phyloP scores from a whole-genome alignment of 306 rosid genomes.

The Oxytropis ochrocephala region DNA sequence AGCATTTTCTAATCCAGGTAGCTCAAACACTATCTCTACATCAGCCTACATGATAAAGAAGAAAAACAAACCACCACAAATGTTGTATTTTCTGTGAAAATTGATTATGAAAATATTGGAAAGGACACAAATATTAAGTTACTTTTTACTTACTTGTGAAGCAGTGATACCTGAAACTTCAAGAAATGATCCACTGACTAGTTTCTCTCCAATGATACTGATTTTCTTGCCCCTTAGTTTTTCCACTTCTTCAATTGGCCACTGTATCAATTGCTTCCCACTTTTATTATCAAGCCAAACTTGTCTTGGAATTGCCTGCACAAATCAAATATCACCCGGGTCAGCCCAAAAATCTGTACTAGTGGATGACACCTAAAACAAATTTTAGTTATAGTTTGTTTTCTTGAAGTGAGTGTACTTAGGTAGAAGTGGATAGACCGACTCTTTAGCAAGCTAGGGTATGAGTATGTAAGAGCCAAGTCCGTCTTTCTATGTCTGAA shows the following conservation, averaged over 20 bases:
- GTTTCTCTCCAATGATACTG: constrained; percentile 21
- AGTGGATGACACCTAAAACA: no score
- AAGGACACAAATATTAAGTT: background rate
- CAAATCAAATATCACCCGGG: background rate
- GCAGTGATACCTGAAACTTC: constrained; percentile 45
- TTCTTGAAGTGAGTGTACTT: no score
- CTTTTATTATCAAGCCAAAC: constrained; percentile 36
- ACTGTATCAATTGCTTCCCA: constrained; percentile 39
- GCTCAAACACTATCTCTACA: constrained; percentile 39
- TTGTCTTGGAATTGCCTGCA: constrained; percentile 50
- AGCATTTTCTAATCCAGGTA: constrained; percentile 21
- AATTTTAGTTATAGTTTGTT: no score
- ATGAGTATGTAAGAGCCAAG: no score
- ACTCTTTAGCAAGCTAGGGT: no score
- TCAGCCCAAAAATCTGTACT: no score
- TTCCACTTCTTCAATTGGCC: constrained; percentile 50
- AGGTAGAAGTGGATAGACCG: no score
- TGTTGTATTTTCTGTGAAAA: background rate
- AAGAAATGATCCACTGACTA: constrained; percentile 26
- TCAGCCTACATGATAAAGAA: constrained; percentile 34
- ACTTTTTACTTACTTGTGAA: constrained; percentile 36
- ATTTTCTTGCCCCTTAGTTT: constrained; percentile 29
- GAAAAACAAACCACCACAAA: background rate
- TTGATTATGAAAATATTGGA: background rate
- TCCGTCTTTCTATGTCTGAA: no score